These are phyloP conservation scores for Sclerotiophoma versabilis DNA, from an alignment of 2,329 filamentous ascomycete species.

Conservation along the genomic window DNA sequence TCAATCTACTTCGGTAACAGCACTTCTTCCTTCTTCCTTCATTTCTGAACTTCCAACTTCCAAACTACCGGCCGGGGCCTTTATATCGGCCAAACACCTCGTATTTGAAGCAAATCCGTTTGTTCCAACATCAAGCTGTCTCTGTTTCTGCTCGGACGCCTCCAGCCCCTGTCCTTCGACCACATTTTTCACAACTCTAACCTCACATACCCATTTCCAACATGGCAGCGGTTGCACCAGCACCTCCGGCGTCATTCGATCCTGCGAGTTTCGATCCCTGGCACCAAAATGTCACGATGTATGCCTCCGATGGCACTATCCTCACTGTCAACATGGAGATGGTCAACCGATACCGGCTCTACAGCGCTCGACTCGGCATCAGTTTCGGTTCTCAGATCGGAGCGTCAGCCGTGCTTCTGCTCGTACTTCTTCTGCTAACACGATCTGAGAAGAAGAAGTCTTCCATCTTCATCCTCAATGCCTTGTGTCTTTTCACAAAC, in stretches of 20 bases:
- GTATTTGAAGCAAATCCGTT: not conserved
- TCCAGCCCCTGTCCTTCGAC: not conserved
- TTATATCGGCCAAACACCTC: not conserved
- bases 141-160: not conserved
- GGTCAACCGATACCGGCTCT: constrained; percentile 57
- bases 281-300: constrained; percentile 60
- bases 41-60: not conserved
- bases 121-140: not conserved
- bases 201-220: not conserved
- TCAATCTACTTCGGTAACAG: not conserved
- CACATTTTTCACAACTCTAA: not conserved
- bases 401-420: constrained; percentile 68
- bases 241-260: constrained; percentile 2
- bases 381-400: constrained; percentile 76
- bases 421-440: constrained; percentile 72
- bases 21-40: not conserved
- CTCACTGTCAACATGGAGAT: constrained; percentile 52
- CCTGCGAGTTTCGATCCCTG: constrained; percentile 57
- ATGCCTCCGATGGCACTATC: constrained; percentile 52
- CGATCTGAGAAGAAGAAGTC: constrained; percentile 69
- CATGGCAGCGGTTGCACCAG: not conserved
- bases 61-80: not conserved
- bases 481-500: constrained; percentile 66
- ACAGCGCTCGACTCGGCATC: constrained; percentile 61
- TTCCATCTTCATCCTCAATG: constrained; percentile 70